phyloP scores from a whole-genome alignment of 2,329 filamentous ascomycete species.

The Stachybotrys chlorohalonatus region DNA sequence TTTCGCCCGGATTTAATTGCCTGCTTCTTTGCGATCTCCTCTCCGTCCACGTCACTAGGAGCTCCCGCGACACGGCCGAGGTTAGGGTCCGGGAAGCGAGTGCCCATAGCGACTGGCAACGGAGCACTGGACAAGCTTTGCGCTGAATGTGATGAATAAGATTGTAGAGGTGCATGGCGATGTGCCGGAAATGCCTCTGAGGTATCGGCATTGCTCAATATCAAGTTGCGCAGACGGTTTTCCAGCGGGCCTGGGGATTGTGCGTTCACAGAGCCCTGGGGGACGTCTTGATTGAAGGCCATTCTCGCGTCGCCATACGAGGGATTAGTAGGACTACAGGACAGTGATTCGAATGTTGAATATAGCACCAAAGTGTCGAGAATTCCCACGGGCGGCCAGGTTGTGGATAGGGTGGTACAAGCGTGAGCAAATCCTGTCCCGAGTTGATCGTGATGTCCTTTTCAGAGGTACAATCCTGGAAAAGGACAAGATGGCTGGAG shows the following conservation, averaged over 20 bases:
- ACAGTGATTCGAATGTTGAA: no score
- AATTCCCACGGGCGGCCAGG: no score
- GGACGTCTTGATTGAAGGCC: background rate
- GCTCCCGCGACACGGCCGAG: background rate
- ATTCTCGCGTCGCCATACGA: background rate
- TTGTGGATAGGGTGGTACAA: no score
- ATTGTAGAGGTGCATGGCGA: background rate
- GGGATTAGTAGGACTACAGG: no score
- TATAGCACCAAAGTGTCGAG: no score
- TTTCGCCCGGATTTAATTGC: constrained; percentile 29
- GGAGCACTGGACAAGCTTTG: background rate
- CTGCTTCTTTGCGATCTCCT: background rate
- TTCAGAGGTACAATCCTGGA: no score
- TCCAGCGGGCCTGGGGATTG: constrained; percentile 29
- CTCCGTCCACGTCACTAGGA: background rate
- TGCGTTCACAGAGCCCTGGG: background rate
- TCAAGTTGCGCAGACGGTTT: constrained; percentile 49
- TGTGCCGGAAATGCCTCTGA: background rate
- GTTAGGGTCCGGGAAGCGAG: constrained; percentile 1
- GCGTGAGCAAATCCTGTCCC: no score
- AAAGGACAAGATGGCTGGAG: no score
- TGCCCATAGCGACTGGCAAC: background rate
- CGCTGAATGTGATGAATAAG: background rate
- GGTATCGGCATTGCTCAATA: constrained; percentile 39
- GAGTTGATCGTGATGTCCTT: no score